A percentile compares a stretch with the other conserved stretches of the same genome.
phyloP scores from a whole-genome alignment of 2,329 filamentous ascomycete genomes.

The Cladophialophora yegresii region DNA sequence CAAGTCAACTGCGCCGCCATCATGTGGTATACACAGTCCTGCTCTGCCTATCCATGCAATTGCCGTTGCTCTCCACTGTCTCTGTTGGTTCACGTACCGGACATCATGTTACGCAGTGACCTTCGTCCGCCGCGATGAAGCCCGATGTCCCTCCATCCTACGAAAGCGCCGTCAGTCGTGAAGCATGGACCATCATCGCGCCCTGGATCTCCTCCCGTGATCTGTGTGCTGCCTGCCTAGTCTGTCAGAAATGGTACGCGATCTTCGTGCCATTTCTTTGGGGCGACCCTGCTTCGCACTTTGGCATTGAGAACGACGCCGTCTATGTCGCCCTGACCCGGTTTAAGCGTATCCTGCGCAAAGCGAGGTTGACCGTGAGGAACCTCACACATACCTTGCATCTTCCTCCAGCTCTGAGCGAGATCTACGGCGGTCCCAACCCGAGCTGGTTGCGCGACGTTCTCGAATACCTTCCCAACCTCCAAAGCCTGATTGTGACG shows the following conservation, averaged over 20 bases:
- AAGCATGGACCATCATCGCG: constrained; percentile 60
- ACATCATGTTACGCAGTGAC: constrained; percentile 19
- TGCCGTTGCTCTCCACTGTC: background rate
- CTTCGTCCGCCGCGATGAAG: constrained; percentile 24
- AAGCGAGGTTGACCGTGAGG: constrained; percentile 55
- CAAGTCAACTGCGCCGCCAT: background rate
- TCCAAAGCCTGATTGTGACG: constrained; percentile 62
- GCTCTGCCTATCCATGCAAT: background rate
- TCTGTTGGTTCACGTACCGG: background rate
- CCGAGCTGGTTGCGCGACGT: constrained; percentile 62
- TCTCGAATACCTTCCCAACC: constrained; percentile 58
- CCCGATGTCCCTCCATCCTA: constrained; percentile 61
- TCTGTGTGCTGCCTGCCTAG: constrained; percentile 58
- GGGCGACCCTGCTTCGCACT: constrained; percentile 65
- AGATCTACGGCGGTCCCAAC: constrained; percentile 62
- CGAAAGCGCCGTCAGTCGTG: constrained; percentile 56
- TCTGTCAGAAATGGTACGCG: constrained; percentile 59
- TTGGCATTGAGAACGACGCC: constrained; percentile 56
- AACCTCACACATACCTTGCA: constrained; percentile 63
- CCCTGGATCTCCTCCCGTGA: constrained; percentile 59
- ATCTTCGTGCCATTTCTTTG: constrained; percentile 63
- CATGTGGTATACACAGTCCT: background rate
- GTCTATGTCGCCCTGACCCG: constrained; percentile 63
- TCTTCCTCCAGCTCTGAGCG: constrained; percentile 61
- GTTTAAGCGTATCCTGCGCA: constrained; percentile 59